phyloP scores from a whole-genome alignment of 345 rosid species.

The Rhodomyrtus tomentosa region DNA sequence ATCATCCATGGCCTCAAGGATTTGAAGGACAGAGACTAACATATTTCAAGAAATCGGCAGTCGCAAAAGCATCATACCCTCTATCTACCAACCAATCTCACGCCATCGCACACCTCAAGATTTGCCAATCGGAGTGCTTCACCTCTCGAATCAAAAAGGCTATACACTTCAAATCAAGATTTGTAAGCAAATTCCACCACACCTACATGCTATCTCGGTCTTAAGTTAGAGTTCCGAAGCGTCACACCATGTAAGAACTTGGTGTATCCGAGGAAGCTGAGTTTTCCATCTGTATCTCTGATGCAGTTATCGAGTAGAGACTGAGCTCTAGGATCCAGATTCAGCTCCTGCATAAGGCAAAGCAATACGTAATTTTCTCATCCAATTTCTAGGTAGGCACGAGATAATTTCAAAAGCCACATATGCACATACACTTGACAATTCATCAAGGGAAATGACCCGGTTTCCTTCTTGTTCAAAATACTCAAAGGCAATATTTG shows the following conservation, averaged over 20 bases:
- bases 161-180: background rate
- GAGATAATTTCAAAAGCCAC: background rate
- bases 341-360: slow-evolving; percentile 42
- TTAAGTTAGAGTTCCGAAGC: slow-evolving; percentile 37
- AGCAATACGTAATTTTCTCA: background rate
- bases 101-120: background rate
- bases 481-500: slow-evolving; percentile 58
- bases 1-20: background rate
- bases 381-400: background rate
- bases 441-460: slow-evolving; percentile 59
- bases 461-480: slow-evolving; percentile 87
- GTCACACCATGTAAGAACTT: slow-evolving; percentile 80
- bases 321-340: slow-evolving; percentile 74
- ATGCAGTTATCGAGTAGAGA: slow-evolving; percentile 72
- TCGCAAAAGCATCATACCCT: background rate
- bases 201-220: slow-evolving; percentile 23
- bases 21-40: background rate
- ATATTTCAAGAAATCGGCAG: background rate
- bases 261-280: slow-evolving; percentile 66
- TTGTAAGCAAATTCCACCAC: background rate
- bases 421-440: slow-evolving; percentile 42
- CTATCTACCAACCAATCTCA: background rate
- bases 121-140: background rate
- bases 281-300: slow-evolving; percentile 71
- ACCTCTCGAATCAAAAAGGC: background rate